These are phyloP conservation scores for Trichoderma arundinaceum DNA, from an alignment of 2,329 filamentous ascomycete genomes.

Conservation along the genomic window DNA sequence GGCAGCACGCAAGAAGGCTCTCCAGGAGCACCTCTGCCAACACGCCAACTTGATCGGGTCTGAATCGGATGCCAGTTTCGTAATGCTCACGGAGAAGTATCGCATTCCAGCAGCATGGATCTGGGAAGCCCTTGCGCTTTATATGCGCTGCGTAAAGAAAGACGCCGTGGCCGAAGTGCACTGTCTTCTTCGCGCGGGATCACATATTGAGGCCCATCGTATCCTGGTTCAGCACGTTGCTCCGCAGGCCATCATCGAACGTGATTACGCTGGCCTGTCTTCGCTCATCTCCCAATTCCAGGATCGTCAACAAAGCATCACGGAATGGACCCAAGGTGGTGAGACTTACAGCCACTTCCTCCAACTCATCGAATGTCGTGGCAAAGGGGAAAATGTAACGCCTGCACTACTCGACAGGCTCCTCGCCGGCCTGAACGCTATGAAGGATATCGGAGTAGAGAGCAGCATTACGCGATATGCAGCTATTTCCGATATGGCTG, in stretches of 20 bases:
- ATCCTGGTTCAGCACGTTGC: constrained; percentile 83
- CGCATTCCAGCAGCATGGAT: constrained; percentile 79
- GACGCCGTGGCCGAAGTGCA: constrained; percentile 75
- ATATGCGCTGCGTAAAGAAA: constrained; percentile 74
- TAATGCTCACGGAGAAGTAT: constrained; percentile 65
- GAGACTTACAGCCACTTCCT: constrained; percentile 75
- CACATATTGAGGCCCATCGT: constrained; percentile 80
- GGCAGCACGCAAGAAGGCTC: constrained; percentile 65
- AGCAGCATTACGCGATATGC: constrained; percentile 63
- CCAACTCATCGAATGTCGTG: constrained; percentile 53
- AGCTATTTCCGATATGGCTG: constrained; percentile 82
- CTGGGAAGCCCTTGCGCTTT: constrained; percentile 84
- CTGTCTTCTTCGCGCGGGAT: constrained; percentile 77
- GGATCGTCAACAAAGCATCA: constrained; percentile 63
- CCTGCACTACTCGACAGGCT: constrained; percentile 60
- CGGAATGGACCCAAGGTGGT: constrained; percentile 79
- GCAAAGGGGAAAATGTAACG: constrained; percentile 49
- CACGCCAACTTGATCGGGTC: constrained; percentile 71
- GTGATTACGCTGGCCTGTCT: constrained; percentile 74
- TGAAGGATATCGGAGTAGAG: constrained; percentile 54
- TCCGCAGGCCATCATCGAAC: constrained; percentile 79
- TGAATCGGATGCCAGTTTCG: constrained; percentile 61
- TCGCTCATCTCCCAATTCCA: constrained; percentile 75
- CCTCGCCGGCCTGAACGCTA: constrained; percentile 60
- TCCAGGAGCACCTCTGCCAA: constrained; percentile 75